phyloP scores from a whole-genome alignment of 1,284 basidiomycete genomes.

The Paramarasmius palmivorus region DNA sequence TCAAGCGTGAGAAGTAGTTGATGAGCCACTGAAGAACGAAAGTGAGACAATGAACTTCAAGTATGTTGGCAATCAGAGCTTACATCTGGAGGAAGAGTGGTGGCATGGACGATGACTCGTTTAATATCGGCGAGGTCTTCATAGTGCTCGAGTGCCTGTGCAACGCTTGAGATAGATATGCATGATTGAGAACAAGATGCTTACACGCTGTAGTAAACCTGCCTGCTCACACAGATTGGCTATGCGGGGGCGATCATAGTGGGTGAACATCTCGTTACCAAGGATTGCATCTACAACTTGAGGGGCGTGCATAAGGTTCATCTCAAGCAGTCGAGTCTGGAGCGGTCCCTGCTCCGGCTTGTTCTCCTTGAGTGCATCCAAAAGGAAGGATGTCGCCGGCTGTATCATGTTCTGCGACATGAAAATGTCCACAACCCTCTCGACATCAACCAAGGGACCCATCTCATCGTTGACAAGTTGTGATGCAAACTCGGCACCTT shows the following conservation, averaged over 20 bases:
- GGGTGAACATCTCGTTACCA: slow-evolving; percentile 98
- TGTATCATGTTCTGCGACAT: slow-evolving; percentile 99
- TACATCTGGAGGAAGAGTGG: slow-evolving; percentile 84
- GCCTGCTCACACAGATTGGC: slow-evolving; percentile 99
- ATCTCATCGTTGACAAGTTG: slow-evolving; percentile 93
- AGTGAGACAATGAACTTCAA: no score
- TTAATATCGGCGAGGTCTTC: slow-evolving; percentile 98
- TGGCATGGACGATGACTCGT: slow-evolving; percentile 94
- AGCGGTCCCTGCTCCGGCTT: slow-evolving; percentile 96
- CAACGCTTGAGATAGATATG: slow-evolving; percentile 11
- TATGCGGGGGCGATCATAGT: slow-evolving; percentile 96
- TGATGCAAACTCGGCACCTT: slow-evolving; percentile 97
- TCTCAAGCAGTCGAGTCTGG: slow-evolving; percentile 96
- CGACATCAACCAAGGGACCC: slow-evolving; percentile 93
- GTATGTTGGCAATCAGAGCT: slow-evolving; percentile 20
- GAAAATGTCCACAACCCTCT: slow-evolving; percentile 97
- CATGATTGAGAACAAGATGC: slow-evolving; percentile 23
- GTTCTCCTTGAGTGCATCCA: slow-evolving; percentile 99
- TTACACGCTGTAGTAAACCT: slow-evolving; percentile 88
- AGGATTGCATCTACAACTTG: slow-evolving; percentile 99
- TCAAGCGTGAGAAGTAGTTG: slow-evolving; percentile 95
- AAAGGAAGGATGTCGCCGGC: slow-evolving; percentile 96
- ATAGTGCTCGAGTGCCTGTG: slow-evolving; percentile 97
- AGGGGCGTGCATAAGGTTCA: slow-evolving; percentile 97
- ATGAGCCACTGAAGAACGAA: slow-evolving; percentile 84